A percentile compares a stretch with the other conserved stretches of the same genome.
phyloP scores from a whole-genome alignment of 1,139 yeast genomes.

The Suhomyces bolitotheri region DNA sequence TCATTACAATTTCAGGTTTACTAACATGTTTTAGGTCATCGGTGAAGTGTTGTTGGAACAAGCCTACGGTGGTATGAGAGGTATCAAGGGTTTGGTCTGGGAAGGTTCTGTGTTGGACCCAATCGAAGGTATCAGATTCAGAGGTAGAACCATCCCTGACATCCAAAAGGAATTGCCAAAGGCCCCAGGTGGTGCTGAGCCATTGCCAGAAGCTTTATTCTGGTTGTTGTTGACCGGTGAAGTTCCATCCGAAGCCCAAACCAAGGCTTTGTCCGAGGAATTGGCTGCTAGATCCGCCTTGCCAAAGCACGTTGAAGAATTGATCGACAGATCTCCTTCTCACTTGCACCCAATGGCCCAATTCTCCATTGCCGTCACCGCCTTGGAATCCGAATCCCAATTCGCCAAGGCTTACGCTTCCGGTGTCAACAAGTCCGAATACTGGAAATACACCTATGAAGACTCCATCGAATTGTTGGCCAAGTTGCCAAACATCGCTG shows the following conservation, averaged over 20 bases:
- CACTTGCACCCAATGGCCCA: constrained; percentile 98
- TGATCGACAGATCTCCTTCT: constrained; percentile 80
- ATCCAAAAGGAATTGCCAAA: constrained; percentile 90
- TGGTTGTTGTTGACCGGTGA: constrained; percentile 93
- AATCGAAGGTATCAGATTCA: constrained; percentile 96
- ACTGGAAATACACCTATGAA: constrained; percentile 93
- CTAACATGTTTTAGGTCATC: too few species aligned
- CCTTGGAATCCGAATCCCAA: constrained; percentile 85
- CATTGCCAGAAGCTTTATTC: constrained; percentile 88
- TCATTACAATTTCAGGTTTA: too few species aligned
- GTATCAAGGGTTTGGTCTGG: constrained; percentile 97
- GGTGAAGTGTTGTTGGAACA: constrained; percentile 95
- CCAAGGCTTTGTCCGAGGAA: constrained; percentile 74
- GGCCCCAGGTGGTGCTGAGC: constrained; percentile 84
- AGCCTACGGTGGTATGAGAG: constrained; percentile 99
- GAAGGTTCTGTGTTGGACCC: constrained; percentile 99
- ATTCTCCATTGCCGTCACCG: constrained; percentile 88
- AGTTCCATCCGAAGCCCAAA: constrained; percentile 77
- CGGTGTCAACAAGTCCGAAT: constrained; percentile 83
- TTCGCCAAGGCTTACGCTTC: constrained; percentile 89
- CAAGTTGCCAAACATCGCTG: constrained; percentile 88
- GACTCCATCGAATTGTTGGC: constrained; percentile 88
- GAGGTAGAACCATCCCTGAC: constrained; percentile 97
- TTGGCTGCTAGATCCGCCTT: constrained; percentile 81
- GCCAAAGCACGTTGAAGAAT: constrained; percentile 83